Conservation (phyloP, 345 rosid species). For the Corchorus capsularis region DNA sequence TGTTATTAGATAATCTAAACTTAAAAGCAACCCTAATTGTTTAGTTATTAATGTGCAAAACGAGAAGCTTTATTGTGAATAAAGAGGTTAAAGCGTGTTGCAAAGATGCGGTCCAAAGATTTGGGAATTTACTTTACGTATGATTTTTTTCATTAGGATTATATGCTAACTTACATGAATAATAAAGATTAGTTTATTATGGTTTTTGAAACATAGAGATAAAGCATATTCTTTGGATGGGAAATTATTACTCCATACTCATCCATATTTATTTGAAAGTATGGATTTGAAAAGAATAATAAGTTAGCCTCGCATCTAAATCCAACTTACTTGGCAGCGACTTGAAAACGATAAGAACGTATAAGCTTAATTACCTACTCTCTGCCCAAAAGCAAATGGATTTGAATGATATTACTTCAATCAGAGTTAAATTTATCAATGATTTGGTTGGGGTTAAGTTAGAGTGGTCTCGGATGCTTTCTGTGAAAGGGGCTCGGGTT, state of each 20-base stretch:
- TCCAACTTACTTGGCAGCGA: not conserved
- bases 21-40: not conserved
- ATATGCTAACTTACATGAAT: not conserved
- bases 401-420: not conserved
- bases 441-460: not conserved
- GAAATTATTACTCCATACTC: not conserved
- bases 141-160: not conserved
- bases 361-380: not conserved
- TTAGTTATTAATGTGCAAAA: not conserved
- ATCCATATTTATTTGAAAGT: not conserved
- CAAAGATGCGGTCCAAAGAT: not conserved
- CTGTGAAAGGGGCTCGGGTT: not conserved
- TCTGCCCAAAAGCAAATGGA: not conserved
- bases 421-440: not conserved
- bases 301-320: not conserved
- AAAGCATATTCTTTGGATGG: not conserved
- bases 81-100: not conserved
- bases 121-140: conserved; percentile 1
- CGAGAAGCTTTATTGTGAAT: not conserved
- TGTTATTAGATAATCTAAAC: not conserved
- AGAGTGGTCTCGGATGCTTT: not conserved
- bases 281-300: not conserved
- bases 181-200: not conserved
- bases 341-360: not conserved
- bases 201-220: not conserved